These are phyloP conservation scores for Pleurotus eryngii DNA, from an alignment of 768 basidiomycete species.

Conservation along the genomic window DNA sequence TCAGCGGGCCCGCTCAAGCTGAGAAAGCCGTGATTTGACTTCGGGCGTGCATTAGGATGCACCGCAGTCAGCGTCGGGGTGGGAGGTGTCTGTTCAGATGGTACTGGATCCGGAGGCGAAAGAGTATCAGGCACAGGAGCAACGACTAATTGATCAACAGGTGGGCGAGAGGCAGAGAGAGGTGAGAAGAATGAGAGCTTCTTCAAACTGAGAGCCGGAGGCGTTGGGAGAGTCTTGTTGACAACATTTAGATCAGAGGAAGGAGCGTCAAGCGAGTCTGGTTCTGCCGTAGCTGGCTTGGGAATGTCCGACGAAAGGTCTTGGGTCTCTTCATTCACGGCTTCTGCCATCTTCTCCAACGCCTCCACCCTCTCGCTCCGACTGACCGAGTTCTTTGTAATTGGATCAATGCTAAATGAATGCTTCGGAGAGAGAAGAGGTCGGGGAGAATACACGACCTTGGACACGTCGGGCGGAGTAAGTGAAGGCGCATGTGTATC, in stretches of 20 bases:
- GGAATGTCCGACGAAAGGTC: constrained; percentile 40
- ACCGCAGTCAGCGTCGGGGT: constrained; percentile 50
- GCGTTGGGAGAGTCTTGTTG: constrained; percentile 62
- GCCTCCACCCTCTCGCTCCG: constrained; percentile 63
- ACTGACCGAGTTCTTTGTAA: constrained; percentile 31
- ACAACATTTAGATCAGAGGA: constrained; percentile 6
- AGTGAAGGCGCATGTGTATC: constrained; percentile 13
- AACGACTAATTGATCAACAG: constrained; percentile 27
- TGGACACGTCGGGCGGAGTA: constrained; percentile 21
- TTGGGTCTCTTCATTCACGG: constrained; percentile 34
- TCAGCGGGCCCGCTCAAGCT: constrained; percentile 27
- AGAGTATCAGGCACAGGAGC: not conserved
- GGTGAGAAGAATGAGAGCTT: constrained; percentile 10
- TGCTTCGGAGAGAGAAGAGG: constrained; percentile 67
- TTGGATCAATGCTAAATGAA: constrained; percentile 42
- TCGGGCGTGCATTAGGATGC: constrained; percentile 25
- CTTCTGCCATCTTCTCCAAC: constrained; percentile 72
- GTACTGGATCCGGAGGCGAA: constrained; percentile 8
- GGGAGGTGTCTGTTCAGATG: constrained; percentile 40
- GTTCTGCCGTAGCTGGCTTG: constrained; percentile 10
- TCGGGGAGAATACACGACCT: constrained; percentile 58
- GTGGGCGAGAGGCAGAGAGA: constrained; percentile 15
- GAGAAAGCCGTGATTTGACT: constrained; percentile 15
- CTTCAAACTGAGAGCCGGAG: constrained; percentile 50
- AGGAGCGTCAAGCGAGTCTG: not conserved